Evolutionary conservation across 495 filamentous ascomycete species (phyloP).

Genomic region (Hypoxylon rickii): DNA sequence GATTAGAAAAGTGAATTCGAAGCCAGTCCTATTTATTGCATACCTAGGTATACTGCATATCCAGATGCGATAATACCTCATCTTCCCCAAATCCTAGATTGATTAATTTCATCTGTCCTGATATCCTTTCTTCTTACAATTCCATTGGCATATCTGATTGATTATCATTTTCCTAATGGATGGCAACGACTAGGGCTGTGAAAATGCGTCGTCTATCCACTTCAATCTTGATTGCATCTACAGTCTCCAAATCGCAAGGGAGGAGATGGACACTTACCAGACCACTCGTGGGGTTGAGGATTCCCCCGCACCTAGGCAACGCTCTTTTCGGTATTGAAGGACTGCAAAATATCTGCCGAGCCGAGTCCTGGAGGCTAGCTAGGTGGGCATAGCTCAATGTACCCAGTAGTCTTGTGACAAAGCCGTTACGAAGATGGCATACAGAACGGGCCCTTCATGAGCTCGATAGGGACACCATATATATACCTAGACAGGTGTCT

Average conservation of each 20-base stretch:
- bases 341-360: slow-evolving; percentile 28
- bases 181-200: not conserved
- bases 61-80: too few species aligned
- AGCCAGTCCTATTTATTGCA: too few species aligned
- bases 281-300: slow-evolving; percentile 10
- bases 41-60: too few species aligned
- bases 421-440: slow-evolving; percentile 23
- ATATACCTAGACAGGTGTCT: slow-evolving; percentile 1
- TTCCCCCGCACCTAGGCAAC: slow-evolving; percentile 26
- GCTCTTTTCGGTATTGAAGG: slow-evolving; percentile 16
- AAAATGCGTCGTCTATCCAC: slow-evolving; percentile 2
- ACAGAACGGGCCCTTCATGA: slow-evolving; percentile 7
- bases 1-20: too few species aligned
- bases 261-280: not conserved
- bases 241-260: slow-evolving; percentile 4
- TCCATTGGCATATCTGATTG: not conserved
- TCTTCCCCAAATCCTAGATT: too few species aligned
- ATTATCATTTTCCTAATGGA: not conserved
- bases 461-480: not conserved
- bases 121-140: too few species aligned
- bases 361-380: slow-evolving; percentile 16
- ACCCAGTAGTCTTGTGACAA: slow-evolving; percentile 27
- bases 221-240: slow-evolving; percentile 7
- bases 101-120: too few species aligned
- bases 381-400: slow-evolving; percentile 1